Conservation (phyloP, 2,329 filamentous ascomycete genomes). For the Mycosphaerella sp. region DNA sequence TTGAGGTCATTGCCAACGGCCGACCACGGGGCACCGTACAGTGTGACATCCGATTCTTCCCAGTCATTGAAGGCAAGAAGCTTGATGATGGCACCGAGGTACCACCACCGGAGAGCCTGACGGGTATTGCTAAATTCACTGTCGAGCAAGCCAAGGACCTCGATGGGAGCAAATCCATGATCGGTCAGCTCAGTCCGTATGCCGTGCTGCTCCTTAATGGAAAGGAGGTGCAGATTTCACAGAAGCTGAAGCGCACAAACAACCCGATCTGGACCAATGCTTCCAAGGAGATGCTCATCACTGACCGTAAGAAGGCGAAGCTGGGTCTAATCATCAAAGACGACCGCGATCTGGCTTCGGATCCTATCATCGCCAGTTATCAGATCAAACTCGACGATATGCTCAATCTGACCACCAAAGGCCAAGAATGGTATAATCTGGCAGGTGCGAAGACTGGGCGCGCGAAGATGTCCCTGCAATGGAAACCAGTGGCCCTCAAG, state of each 20-base stretch:
- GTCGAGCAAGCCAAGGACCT: slow-evolving; percentile 96
- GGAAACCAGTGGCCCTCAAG: slow-evolving; percentile 87
- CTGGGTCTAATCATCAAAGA: slow-evolving; percentile 93
- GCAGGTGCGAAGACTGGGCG: slow-evolving; percentile 74
- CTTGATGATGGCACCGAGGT: slow-evolving; percentile 70
- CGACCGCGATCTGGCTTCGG: slow-evolving; percentile 75
- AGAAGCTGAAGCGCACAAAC: slow-evolving; percentile 93
- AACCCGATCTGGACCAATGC: slow-evolving; percentile 94
- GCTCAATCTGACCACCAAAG: slow-evolving; percentile 82
- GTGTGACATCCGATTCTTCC: slow-evolving; percentile 89
- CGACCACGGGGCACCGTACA: slow-evolving; percentile 74
- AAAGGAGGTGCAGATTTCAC: slow-evolving; percentile 81
- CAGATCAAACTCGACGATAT: slow-evolving; percentile 95
- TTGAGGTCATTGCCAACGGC: slow-evolving; percentile 80
- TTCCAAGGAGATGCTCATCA: slow-evolving; percentile 90
- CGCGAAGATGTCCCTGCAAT: slow-evolving; percentile 84
- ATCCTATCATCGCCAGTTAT: slow-evolving; percentile 83
- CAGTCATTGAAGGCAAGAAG: slow-evolving; percentile 68
- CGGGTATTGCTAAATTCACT: slow-evolving; percentile 88
- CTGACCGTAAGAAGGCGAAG: slow-evolving; percentile 83
- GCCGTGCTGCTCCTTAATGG: slow-evolving; percentile 82
- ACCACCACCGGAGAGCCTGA: slow-evolving; percentile 81
- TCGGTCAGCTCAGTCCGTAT: slow-evolving; percentile 88
- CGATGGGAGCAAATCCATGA: slow-evolving; percentile 83
- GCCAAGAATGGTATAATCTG: slow-evolving; percentile 94